Percentiles rank a stretch among this genome's conserved stretches.
phyloP scores from a whole-genome alignment of 192 early-diverging fungal genomes.

The Glomus cerebriforme region DNA sequence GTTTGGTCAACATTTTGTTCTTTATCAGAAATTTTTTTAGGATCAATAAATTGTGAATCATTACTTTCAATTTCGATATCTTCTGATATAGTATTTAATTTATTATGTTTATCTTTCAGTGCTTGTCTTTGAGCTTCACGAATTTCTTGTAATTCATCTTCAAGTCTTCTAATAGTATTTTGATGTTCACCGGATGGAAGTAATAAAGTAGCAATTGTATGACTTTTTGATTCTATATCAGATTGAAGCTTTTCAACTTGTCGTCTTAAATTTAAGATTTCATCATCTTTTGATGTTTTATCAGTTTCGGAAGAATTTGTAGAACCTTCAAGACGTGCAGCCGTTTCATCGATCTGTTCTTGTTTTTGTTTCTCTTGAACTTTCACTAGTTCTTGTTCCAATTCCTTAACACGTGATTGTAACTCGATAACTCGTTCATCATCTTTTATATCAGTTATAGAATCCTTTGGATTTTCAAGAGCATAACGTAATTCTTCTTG shows the following conservation, averaged over 20 bases:
- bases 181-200: constrained; percentile 7
- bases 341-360: constrained; percentile 4
- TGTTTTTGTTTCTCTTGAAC: background rate
- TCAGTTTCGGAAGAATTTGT: background rate
- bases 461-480: background rate
- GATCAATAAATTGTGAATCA: too few species aligned
- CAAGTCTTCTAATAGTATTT: background rate
- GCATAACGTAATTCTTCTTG: background rate
- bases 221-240: constrained; percentile 20
- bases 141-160: constrained; percentile 19
- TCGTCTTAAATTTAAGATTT: background rate
- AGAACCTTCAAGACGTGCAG: constrained; percentile 10
- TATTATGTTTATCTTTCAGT: background rate
- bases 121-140: background rate
- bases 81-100: background rate
- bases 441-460: constrained; percentile 10
- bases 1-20: background rate
- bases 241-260: constrained; percentile 15
- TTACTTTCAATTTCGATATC: too few species aligned
- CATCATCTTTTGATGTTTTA: background rate
- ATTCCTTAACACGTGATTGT: constrained; percentile 1
- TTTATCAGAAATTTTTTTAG: too few species aligned
- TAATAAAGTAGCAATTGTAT: constrained; percentile 24
- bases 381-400: constrained; percentile 7
- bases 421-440: background rate